phyloP scores from a whole-genome alignment of 257 asterid species.

The Capsicum baccatum region DNA sequence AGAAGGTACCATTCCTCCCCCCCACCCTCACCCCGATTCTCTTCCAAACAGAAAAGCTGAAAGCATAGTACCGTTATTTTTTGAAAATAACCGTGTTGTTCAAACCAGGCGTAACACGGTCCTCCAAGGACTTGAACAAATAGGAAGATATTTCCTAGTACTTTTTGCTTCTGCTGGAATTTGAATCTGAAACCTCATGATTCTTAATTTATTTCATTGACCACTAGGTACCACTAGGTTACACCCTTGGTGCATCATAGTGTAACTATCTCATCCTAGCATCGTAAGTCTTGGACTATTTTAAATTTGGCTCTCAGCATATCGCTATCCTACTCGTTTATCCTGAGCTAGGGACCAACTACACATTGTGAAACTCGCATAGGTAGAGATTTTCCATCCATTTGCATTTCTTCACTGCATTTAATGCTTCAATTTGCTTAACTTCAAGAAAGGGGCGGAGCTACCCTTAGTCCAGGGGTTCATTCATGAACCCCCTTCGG shows the following conservation, averaged over 20 bases:
- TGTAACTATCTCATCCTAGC: background rate
- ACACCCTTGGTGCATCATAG: background rate
- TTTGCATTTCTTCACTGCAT: background rate
- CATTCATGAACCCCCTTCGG: no score
- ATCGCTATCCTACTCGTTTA: background rate
- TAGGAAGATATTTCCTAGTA: background rate
- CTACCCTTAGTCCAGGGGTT: no score
- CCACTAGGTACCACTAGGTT: background rate
- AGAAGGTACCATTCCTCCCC: conserved; percentile 51
- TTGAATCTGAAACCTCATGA: background rate
- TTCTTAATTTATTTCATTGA: background rate
- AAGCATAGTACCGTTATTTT: background rate
- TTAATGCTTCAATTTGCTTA: background rate
- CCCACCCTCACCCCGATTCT: background rate
- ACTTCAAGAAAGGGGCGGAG: background rate
- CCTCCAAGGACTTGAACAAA: no score
- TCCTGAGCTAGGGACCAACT: background rate
- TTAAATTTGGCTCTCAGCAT: background rate
- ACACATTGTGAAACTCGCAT: background rate
- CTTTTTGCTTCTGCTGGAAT: background rate
- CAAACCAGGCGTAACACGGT: no score
- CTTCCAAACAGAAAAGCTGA: background rate
- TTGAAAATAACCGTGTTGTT: no score
- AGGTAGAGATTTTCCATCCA: background rate
- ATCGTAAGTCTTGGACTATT: background rate